Evolutionary conservation across 306 rosid species (phyloP).

Genomic region (Rubus idaeus): DNA sequence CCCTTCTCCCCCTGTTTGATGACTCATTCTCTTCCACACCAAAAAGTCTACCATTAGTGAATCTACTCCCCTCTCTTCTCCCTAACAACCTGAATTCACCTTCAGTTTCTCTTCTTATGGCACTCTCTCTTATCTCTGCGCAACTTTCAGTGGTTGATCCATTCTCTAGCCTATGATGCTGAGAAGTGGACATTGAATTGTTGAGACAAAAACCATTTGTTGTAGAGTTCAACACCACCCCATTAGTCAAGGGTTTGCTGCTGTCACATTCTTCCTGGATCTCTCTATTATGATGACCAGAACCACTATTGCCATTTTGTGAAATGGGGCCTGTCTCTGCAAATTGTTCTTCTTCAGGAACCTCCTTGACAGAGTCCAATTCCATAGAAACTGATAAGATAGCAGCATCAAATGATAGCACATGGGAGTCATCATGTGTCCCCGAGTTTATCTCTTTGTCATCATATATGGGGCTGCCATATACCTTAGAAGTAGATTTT

Average conservation of each 20-base stretch:
- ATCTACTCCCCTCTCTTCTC: conserved; percentile 72
- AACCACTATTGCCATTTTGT: conserved; percentile 41
- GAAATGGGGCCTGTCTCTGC: conserved; percentile 40
- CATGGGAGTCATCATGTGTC: conserved; percentile 51
- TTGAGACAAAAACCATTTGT: conserved; percentile 43
- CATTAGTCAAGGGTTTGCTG: conserved; percentile 30
- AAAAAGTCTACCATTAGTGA: conserved; percentile 65
- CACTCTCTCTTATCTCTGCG: conserved; percentile 71
- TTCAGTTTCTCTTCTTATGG: conserved; percentile 95
- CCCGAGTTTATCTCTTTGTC: conserved; percentile 53
- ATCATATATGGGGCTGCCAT: conserved; percentile 78
- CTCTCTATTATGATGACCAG: conserved; percentile 40
- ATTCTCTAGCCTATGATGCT: conserved; percentile 49
- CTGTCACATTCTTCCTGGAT: conserved; percentile 58
- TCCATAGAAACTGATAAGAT: conserved; percentile 78
- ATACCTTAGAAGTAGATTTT: conserved; percentile 61
- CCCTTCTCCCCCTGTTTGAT: conserved; percentile 65
- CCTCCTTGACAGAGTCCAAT: conserved; percentile 68
- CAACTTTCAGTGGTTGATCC: conserved; percentile 54
- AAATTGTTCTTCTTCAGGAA: conserved; percentile 59
- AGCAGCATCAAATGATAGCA: conserved; percentile 89
- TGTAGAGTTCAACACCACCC: conserved; percentile 30
- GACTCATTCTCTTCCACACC: conserved; percentile 75
- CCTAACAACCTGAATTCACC: conserved; percentile 89
- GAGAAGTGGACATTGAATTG: conserved; percentile 39